Base-by-base conservation (phyloP, 129 eudicot species). In the Mikania micrantha region DNA sequence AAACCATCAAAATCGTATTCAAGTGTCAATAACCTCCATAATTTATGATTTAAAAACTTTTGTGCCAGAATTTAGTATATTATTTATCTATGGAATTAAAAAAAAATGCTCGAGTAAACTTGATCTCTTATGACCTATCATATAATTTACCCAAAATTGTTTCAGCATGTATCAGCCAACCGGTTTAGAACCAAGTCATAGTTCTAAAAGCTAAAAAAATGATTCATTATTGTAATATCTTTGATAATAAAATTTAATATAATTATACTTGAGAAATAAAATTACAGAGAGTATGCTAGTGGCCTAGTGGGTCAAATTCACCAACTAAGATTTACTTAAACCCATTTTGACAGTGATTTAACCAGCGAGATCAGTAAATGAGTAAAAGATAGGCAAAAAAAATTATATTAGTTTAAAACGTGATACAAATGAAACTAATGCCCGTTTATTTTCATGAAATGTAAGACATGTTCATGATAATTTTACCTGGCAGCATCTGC, bases 401-500 rank as follows among this genome's bases (percentile, higher is more conserved):
- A n/a, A 21, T 15, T 15, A 45, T 45, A 9, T 45, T 15, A 45
- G 52, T 45, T 45, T 45, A 15, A 45, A 45, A 45, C 52, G n/a
- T 5, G 22, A 15, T 45, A 45, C 16, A 45, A 45, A n/a, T 45
- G 52, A 45, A n/a, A 45, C 52, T 45, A 45, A 1, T 45, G 52
- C 5, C n/a, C 1, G n/a, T 45, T 16, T 5, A 45, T n/a, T 15
- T n/a, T 4, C 52, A 45, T 45, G 52, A 9, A 7, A 11, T 13
- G 2, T 4, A 45, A 21, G 22, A 4, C 8, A 48, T 48, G 25
- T 19, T 17, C 19, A 27, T 25, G 22, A 69, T 61, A 52, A 58
- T n/a, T 63, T 81, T 72, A 85, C 98, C 98, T 91, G 77, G 95
- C 88, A 73, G 98, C 98, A 78, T 92, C 96, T 61, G 72, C 84